A percentile compares a stretch with the other conserved stretches of the same genome.
Evolutionary conservation across 495 filamentous ascomycete genomes (phyloP).

Genomic region (Penicillium desertorum): DNA sequence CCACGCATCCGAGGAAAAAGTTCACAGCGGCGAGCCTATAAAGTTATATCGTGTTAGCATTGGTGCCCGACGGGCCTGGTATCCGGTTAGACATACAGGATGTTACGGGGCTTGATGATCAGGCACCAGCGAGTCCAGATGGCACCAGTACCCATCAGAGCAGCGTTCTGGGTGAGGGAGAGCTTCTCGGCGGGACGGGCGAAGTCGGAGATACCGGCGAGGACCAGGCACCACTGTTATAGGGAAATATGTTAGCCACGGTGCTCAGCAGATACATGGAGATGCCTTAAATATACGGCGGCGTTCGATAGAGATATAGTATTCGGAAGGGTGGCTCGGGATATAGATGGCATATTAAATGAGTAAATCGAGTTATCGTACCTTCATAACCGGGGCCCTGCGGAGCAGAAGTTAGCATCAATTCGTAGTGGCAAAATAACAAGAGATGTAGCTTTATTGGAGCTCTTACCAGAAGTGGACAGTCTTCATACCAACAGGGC

Average conservation of each 20-base stretch:
- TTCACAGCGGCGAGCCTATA: constrained; percentile 87
- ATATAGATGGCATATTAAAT: constrained; percentile 10
- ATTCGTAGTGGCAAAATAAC: background rate
- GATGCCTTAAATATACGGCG: background rate
- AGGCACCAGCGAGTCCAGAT: constrained; percentile 99
- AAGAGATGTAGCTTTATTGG: background rate
- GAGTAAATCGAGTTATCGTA: constrained; percentile 38
- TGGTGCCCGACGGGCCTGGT: background rate
- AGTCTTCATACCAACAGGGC: constrained; percentile 86
- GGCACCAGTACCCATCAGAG: constrained; percentile 80
- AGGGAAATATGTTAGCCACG: constrained; percentile 16
- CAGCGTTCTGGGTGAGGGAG: constrained; percentile 85
- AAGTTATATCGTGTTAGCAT: constrained; percentile 12
- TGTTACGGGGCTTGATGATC: constrained; percentile 90
- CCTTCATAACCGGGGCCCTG: constrained; percentile 95
- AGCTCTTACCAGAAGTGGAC: constrained; percentile 88
- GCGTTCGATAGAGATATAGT: background rate
- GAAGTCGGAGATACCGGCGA: constrained; percentile 91
- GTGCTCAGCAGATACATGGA: constrained; percentile 6
- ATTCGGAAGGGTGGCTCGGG: background rate
- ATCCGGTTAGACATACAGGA: constrained; percentile 59
- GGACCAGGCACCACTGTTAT: constrained; percentile 78
- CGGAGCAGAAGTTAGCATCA: constrained; percentile 20
- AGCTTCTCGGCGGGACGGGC: constrained; percentile 88
- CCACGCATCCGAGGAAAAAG: constrained; percentile 93